Base-by-base conservation (phyloP, 805 yeast genomes). In the Millerozyma acaciae region DNA sequence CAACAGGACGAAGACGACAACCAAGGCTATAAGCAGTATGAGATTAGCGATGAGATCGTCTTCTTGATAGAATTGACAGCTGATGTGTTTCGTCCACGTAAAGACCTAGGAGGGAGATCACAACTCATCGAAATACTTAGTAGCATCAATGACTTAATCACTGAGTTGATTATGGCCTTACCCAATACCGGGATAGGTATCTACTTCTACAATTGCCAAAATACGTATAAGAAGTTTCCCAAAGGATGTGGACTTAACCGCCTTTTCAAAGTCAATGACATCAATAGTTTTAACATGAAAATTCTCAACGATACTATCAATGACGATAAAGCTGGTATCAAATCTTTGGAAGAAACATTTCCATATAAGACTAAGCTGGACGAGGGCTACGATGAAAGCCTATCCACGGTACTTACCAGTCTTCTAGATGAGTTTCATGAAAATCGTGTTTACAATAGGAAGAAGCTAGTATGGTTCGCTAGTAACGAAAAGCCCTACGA, bases 181-280 rank as follows among this genome's bases (percentile, higher is more conserved):
- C 85, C 88, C 1, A 65, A 68, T 28, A 81, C 90, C 1, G 89
- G 86, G 0, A 62, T 86, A 16, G 97, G 96, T 0, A 73, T 88
- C 29, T 75, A 79, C 47, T 50, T 83, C 10, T 76, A 74, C 57
- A 76, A 73, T 49, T 73, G 74, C 54, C 47, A 42, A 32, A 62
- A 34, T 34, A 57, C 68, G 0, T 33, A 47, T 42, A 61, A 9
- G 42, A 48, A 17, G 58, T 55, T 18, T 44, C 56, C 32, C 24
- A 53, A 60, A n/a, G 41, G 49, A 9, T 43, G 50, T 1, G 78
- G 81, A 0, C 60, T 83, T 3, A 56, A 62, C 37, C 65, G 65
- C 35, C 46, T 83, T 9, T 68, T 83, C 41, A 61, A 70, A 2
- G 55, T 84, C 22, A 61, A 63, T 32, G 80, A 75, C 42, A 56